Conservation (phyloP, 257 asterid genomes). For the Prunella vulgaris region DNA sequence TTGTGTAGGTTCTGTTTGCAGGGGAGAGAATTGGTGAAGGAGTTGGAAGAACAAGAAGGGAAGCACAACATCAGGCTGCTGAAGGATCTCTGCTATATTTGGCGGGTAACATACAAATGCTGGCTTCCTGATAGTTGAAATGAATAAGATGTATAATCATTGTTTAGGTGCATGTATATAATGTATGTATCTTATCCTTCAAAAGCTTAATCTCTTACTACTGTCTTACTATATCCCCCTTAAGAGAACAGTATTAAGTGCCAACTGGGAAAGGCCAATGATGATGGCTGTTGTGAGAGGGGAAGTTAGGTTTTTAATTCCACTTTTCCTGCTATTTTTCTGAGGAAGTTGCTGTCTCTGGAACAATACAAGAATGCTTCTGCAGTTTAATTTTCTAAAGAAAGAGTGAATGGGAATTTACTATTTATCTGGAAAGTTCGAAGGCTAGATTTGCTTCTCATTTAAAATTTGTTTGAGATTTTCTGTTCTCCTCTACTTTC, state of each 20-base stretch:
- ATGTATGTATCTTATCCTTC: not conserved
- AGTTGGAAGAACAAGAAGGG: conserved; percentile 85
- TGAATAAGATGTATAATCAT: conserved; percentile 12
- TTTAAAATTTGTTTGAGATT: not conserved
- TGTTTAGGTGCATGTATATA: not conserved
- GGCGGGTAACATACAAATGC: conserved; percentile 58
- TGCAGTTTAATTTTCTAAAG: not conserved
- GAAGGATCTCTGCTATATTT: conserved; percentile 71
- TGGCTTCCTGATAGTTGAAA: conserved; percentile 24
- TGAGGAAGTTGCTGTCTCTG: not conserved
- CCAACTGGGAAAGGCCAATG: conserved; percentile 2
- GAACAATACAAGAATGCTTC: not conserved
- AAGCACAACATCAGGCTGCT: conserved; percentile 78
- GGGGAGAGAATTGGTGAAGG: conserved; percentile 91
- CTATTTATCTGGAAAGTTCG: not conserved
- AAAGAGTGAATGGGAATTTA: not conserved
- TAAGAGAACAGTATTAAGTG: not conserved
- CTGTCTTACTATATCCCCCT: conserved; percentile 9
- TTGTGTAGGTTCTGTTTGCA: conserved; percentile 72
- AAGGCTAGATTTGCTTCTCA: conserved; percentile 8
- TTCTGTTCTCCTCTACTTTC: not conserved
- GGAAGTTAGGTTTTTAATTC: not conserved
- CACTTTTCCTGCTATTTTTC: not conserved
- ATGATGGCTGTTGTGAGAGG: not conserved
- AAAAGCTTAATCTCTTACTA: not conserved